These are phyloP conservation scores for Chrysosporium keratinophilum DNA, from an alignment of 2,329 filamentous ascomycete genomes.

Conservation along the genomic window DNA sequence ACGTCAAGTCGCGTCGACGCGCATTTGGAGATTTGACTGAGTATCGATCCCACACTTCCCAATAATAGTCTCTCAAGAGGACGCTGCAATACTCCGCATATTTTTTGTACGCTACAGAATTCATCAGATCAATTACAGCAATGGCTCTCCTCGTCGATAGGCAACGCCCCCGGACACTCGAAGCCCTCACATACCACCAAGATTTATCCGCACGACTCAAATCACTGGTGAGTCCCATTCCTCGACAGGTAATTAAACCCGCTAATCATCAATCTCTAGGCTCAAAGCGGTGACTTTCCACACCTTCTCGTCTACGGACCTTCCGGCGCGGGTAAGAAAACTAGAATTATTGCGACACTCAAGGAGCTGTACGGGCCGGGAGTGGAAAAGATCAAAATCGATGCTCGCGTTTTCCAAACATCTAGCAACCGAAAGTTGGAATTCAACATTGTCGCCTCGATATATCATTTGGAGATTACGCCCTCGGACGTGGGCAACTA, in stretches of 20 bases:
- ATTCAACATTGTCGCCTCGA: conserved; percentile 95
- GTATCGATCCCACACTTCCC: not conserved
- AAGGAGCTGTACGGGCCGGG: conserved; percentile 92
- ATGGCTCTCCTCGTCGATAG: conserved; percentile 59
- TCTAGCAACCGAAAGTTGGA: conserved; percentile 93
- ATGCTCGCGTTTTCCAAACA: conserved; percentile 92
- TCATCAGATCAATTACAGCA: not conserved
- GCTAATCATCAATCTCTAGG: conserved; percentile 42
- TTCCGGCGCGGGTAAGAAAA: conserved; percentile 95
- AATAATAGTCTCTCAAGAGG: not conserved
- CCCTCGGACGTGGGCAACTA: conserved; percentile 94
- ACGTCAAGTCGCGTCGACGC: conserved; percentile 23
- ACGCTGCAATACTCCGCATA: not conserved
- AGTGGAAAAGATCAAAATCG: conserved; percentile 99
- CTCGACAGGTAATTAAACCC: not conserved
- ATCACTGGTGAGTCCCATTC: conserved; percentile 57
- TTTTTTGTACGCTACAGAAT: not conserved
- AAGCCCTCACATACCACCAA: conserved; percentile 68
- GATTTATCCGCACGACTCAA: conserved; percentile 79
- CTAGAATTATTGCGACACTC: conserved; percentile 84
- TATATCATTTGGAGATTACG: conserved; percentile 97
- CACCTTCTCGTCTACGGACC: conserved; percentile 96
- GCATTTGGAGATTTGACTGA: not conserved
- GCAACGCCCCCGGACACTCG: conserved; percentile 44
- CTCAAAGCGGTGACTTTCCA: conserved; percentile 93